Evolutionary conservation across 1,139 yeast genomes (phyloP), one percentile per base, ranked within the genome.

Genomic region (Citeromyces hawaiiensis): DNA sequence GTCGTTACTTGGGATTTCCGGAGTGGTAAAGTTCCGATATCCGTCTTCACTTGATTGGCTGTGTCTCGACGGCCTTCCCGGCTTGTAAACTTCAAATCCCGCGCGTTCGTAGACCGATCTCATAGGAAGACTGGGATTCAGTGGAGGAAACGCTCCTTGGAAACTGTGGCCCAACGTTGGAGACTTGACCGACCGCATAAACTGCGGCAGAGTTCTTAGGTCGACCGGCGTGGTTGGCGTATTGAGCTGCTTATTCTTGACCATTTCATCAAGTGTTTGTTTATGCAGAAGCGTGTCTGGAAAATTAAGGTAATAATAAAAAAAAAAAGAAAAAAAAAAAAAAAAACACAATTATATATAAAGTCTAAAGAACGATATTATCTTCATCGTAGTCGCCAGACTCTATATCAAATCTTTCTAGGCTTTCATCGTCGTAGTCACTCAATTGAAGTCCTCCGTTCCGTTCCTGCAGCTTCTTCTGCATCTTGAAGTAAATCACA

Each of bases 401-500:
- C 27, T 23, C 27, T 23, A 23, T 23, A 23, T 23, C 27, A 11
- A 23, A 23, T 11, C 27, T 23, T 5, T 7, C 11, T 11, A 23
- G 11, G 9, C 9, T 11, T 7, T 34, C 36, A 4, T 34, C 36
- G 19, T 34, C 36, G 10, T 18, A 34, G 15, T 34, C 23, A 23
- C 25, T 23, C 9, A 34, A 23, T n/a, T 19, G 19, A 17, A 18
- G 33, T 21, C 25, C 37, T n/a, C 21, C 16, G 17, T 19, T 31
- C 15, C 18, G 15, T 6, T 17, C 29, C 14, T 54, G 51, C 44
- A 71, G 53, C 45, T 65, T 66, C 36, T 48, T 49, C 45, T 68
- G 68, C 69, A 72, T 83, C 50, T 76, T 75, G 39, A 60, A 62
- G 57, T 86, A 88, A 16, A 91, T 70, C 15, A 86, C 49, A 61